A percentile compares a stretch with the other conserved stretches of the same genome.
These are phyloP conservation scores for Phytophthora sansomeana DNA, from an alignment of 352 stramenopile species.

Conservation along the genomic window DNA sequence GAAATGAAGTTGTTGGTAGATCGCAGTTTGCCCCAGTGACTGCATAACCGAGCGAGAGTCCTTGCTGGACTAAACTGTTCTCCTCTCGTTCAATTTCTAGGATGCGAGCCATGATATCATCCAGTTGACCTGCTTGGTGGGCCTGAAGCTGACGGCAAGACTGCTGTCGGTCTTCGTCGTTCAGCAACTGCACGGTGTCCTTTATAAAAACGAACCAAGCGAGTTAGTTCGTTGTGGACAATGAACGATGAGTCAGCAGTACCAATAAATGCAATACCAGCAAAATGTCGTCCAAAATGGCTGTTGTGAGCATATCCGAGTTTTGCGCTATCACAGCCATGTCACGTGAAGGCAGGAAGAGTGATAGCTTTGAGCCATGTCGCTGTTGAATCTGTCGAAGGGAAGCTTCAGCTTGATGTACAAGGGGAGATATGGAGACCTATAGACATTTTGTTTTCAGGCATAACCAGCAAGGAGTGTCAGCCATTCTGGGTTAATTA, in stretches of 20 bases:
- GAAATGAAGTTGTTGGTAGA: constrained; percentile 10
- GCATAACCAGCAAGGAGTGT: background rate
- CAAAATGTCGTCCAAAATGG: constrained; percentile 71
- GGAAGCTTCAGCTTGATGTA: constrained; percentile 60
- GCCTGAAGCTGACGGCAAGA: constrained; percentile 33
- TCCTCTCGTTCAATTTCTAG: constrained; percentile 57
- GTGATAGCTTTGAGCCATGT: constrained; percentile 48
- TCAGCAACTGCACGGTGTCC: constrained; percentile 70
- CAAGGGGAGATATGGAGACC: constrained; percentile 59
- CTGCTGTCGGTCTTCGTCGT: constrained; percentile 55
- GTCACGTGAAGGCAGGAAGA: constrained; percentile 46
- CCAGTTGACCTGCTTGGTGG: constrained; percentile 46
- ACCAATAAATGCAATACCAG: constrained; percentile 40
- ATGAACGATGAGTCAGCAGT: background rate
- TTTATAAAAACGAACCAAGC: constrained; percentile 21
- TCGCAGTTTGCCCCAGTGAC: constrained; percentile 17
- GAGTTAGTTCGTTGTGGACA: constrained; percentile 9
- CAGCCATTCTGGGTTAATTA: background rate
- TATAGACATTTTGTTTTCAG: constrained; percentile 10
- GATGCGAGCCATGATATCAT: constrained; percentile 61
- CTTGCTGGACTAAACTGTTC: constrained; percentile 45
- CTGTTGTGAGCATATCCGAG: constrained; percentile 58
- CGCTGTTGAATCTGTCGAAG: constrained; percentile 51
- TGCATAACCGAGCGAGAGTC: constrained; percentile 38
- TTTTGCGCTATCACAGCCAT: constrained; percentile 54